These are phyloP conservation scores for Cercophora sp. DNA, from an alignment of 495 filamentous ascomycete genomes.

Conservation along the genomic window DNA sequence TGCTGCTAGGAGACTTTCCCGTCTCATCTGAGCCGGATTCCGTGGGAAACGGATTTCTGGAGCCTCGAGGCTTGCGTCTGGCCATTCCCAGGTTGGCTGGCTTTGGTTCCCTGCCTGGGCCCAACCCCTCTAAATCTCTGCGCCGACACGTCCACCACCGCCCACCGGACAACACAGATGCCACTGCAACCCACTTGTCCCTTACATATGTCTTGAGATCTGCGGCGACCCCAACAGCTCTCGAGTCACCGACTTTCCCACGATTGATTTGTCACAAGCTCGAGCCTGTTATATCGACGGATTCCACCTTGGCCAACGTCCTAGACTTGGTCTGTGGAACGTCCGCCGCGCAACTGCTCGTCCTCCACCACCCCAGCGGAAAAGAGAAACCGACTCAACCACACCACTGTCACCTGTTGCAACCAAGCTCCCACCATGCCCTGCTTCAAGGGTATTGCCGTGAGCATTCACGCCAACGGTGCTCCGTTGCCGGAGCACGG, in stretches of 20 bases:
- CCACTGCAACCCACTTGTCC: slow-evolving; percentile 1
- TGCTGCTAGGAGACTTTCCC: no score
- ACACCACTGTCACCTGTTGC: background rate
- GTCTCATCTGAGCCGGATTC: no score
- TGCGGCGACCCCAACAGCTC: background rate
- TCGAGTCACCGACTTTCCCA: background rate
- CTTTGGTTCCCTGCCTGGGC: slow-evolving; percentile 7
- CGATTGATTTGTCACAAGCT: background rate
- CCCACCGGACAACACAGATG: slow-evolving; percentile 7
- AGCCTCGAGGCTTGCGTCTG: background rate
- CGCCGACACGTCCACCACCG: slow-evolving; percentile 15
- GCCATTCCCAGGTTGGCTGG: slow-evolving; percentile 2
- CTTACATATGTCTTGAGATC: slow-evolving; percentile 4
- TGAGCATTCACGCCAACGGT: slow-evolving; percentile 90
- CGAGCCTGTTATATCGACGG: slow-evolving; percentile 2
- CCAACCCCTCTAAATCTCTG: slow-evolving; percentile 24
- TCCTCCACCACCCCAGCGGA: no score
- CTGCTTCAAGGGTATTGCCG: slow-evolving; percentile 96
- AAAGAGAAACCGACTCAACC: background rate
- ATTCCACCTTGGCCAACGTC: background rate
- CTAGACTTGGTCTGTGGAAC: background rate
- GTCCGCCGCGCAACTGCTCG: background rate
- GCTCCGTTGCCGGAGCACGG: slow-evolving; percentile 88
- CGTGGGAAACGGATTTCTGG: no score
- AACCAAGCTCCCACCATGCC: slow-evolving; percentile 61